Evolutionary conservation across 177 flowering plant genomes (phyloP), one percentile per base, ranked within the genome.

Genomic region (Vitis hybrid): DNA sequence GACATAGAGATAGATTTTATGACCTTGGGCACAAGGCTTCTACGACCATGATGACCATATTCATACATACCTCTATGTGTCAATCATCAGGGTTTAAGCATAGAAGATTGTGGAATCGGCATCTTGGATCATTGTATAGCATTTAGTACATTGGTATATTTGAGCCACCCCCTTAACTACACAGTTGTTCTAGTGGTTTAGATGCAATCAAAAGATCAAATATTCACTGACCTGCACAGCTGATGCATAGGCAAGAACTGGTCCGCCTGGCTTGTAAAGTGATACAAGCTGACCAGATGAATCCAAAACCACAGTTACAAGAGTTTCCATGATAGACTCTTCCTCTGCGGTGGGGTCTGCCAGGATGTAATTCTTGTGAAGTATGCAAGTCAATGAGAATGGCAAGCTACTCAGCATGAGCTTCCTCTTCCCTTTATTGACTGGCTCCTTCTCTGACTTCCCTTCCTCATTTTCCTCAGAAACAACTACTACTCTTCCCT

Each of bases 321-420:
- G 72, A 54, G 99, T 89, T 74, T 91, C 96, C 91, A 91, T 90
- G 40, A 91, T 77, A 2, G 94, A 84, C 79, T 95, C 98, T 84
- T 93, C 99, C 85, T 95, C 98, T 35, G 92, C 88, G 49, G 91
- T 91, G 40, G 98, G 99, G 68, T 95, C 99, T 7, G 92, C 92
- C 76, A 95, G 81, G 56, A 90, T 88, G 79, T 87, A 88, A 50
- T 86, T 87, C 84, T 95, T 89, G 85, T 93, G 85, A 74, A 95
- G 90, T 73, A 91, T 62, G 82, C 93, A 88, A 19, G 98, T 91
- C 67, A 95, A 83, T 67, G 97, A 85, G 70, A 91, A 90, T 7
- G 98, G 98, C 50, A 83, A 72, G 74, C 64, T 81, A 54, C 71
- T 80, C 66, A 93, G 67, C 3, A 78, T 86, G 30, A 95, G 93